Evolutionary conservation across 2,329 filamentous ascomycete species (phyloP).

Genomic region (Aspergillus caelatus): DNA sequence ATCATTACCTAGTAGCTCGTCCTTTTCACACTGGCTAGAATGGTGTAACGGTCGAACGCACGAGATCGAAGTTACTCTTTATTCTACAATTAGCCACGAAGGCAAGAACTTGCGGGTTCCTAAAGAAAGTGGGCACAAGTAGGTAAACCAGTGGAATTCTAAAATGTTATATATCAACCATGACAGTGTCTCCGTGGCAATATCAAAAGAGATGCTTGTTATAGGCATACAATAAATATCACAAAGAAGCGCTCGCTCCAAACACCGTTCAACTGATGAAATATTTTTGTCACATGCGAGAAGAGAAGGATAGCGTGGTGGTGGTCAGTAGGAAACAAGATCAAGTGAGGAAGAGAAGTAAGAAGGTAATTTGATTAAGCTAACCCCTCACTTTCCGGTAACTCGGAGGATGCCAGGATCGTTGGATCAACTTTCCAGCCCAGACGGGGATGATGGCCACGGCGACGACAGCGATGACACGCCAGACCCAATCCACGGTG

Average conservation of each 20-base stretch:
- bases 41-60: background rate
- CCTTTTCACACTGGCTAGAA: background rate
- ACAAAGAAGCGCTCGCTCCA: conserved; percentile 6
- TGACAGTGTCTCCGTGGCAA: background rate
- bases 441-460: conserved; percentile 86
- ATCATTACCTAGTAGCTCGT: too few relatives aligned
- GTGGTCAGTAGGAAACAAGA: background rate
- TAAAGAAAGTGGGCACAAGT: background rate
- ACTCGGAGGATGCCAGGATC: conserved; percentile 86
- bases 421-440: conserved; percentile 78
- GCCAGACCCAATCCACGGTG: conserved; percentile 84
- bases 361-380: background rate
- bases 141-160: background rate
- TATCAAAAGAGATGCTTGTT: background rate
- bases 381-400: conserved; percentile 78
- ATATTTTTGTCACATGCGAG: background rate
- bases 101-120: background rate
- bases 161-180: background rate
- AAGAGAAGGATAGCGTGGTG: background rate
- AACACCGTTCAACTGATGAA: background rate
- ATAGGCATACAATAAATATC: background rate
- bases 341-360: background rate
- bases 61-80: too few relatives aligned
- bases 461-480: conserved; percentile 75
- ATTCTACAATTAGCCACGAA: too few relatives aligned